Percentiles rank a stretch among this genome's conserved stretches.
phyloP scores from a whole-genome alignment of 169 alveolate species.

The Theileria annulata region DNA sequence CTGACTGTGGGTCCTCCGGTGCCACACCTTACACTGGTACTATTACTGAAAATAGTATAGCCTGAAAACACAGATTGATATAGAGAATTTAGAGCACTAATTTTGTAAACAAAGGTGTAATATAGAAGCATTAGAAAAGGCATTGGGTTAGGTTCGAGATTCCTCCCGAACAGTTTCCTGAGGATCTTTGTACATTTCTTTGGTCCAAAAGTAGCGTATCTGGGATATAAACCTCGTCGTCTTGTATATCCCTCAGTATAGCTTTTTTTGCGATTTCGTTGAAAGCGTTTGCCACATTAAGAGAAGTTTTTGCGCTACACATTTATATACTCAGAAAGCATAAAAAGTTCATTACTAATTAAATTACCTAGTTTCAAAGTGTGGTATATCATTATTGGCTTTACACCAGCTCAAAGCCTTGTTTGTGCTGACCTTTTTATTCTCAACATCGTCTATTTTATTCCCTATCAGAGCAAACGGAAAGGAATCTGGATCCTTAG shows the following conservation, averaged over 20 bases:
- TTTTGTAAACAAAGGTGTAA: too few relatives aligned
- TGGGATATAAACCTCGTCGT: conserved; percentile 80
- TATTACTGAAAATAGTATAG: too few relatives aligned
- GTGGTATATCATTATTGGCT: conserved; percentile 87
- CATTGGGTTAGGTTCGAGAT: conserved; percentile 40
- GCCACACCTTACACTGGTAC: too few relatives aligned
- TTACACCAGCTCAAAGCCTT: conserved; percentile 93
- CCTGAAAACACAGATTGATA: not conserved
- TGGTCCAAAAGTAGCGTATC: conserved; percentile 60
- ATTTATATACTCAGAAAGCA: too few relatives aligned
- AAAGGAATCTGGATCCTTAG: conserved; percentile 92
- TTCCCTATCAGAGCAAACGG: conserved; percentile 97
- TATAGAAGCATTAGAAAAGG: not conserved
- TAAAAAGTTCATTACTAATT: too few relatives aligned
- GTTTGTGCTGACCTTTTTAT: conserved; percentile 86
- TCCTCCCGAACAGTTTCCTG: conserved; percentile 57
- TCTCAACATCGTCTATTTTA: conserved; percentile 92
- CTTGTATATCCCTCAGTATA: conserved; percentile 81
- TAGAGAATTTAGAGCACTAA: too few relatives aligned
- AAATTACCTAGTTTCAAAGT: conserved; percentile 91
- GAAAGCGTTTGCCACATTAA: conserved; percentile 94
- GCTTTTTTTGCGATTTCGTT: conserved; percentile 88
- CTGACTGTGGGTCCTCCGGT: too few relatives aligned
- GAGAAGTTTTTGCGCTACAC: conserved; percentile 91
- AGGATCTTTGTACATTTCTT: conserved; percentile 37